phyloP scores from a whole-genome alignment of 306 rosid genomes.

The Malus asiatica region DNA sequence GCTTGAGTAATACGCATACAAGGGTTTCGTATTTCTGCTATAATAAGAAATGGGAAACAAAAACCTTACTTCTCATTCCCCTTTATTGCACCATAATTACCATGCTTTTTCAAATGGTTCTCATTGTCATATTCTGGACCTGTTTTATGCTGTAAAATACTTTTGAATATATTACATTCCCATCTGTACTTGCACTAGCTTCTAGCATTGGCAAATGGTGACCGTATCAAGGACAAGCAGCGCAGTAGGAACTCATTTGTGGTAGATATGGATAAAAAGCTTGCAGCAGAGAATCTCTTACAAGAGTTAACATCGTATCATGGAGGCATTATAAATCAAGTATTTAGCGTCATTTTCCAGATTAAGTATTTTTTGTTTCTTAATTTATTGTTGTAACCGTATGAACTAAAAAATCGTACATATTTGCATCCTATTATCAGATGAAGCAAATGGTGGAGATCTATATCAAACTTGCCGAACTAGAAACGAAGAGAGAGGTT shows the following conservation, averaged over 20 bases:
- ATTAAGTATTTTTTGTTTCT: neutral
- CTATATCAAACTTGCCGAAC: conserved; percentile 90
- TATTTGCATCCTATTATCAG: conserved; percentile 22
- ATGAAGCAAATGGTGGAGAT: conserved; percentile 95
- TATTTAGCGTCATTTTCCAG: conserved; percentile 14
- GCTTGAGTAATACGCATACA: neutral
- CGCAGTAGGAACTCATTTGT: conserved; percentile 82
- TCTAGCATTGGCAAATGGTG: conserved; percentile 82
- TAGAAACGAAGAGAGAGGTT: conserved; percentile 86
- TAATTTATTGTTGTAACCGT: neutral
- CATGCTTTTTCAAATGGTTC: neutral
- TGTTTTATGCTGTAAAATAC: neutral
- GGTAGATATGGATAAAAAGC: conserved; percentile 88
- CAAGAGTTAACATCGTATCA: conserved; percentile 68
- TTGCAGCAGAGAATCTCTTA: conserved; percentile 78
- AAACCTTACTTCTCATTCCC: neutral
- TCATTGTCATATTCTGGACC: neutral
- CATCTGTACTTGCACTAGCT: conserved; percentile 39
- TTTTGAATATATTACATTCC: conserved; percentile 9
- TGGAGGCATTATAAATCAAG: conserved; percentile 63
- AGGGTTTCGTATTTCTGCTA: neutral
- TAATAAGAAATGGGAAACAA: neutral
- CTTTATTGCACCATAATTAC: neutral
- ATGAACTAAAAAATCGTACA: neutral
- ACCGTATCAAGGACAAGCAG: conserved; percentile 88